Conservation (phyloP, 2,329 filamentous ascomycete species). For the Fusarium verrucosum region DNA sequence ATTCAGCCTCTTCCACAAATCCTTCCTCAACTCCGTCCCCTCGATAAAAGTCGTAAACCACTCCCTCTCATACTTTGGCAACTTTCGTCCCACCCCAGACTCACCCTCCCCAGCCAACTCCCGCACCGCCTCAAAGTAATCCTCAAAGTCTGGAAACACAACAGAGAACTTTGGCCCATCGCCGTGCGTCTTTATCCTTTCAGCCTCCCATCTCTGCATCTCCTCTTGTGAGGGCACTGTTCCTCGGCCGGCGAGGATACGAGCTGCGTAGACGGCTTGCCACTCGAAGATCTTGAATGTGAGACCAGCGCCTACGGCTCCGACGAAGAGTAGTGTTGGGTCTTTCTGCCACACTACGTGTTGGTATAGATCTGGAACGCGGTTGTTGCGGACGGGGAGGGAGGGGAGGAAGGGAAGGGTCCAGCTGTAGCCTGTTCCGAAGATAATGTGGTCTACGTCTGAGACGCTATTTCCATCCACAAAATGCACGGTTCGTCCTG, state of each 20-base stretch:
- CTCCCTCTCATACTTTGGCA: slow-evolving; percentile 56
- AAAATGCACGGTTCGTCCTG: slow-evolving; percentile 61
- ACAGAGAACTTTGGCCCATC: slow-evolving; percentile 66
- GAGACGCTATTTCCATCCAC: slow-evolving; percentile 62
- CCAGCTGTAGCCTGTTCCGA: slow-evolving; percentile 74
- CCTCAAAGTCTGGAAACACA: slow-evolving; percentile 69
- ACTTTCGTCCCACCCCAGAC: slow-evolving; percentile 54
- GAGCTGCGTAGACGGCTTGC: slow-evolving; percentile 70
- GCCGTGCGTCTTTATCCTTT: slow-evolving; percentile 62
- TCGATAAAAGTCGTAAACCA: slow-evolving; percentile 63
- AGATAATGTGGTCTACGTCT: slow-evolving; percentile 69
- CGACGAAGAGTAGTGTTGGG: slow-evolving; percentile 65
- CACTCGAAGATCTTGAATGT: slow-evolving; percentile 77
- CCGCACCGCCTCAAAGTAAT: slow-evolving; percentile 69
- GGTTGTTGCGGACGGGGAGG: slow-evolving; percentile 62
- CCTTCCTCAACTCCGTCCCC: slow-evolving; percentile 64
- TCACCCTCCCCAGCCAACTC: slow-evolving; percentile 58
- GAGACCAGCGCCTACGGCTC: slow-evolving; percentile 65
- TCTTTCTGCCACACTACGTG: slow-evolving; percentile 66
- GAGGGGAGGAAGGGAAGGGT: slow-evolving; percentile 68
- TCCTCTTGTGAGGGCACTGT: slow-evolving; percentile 59
- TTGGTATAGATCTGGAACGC: slow-evolving; percentile 65
- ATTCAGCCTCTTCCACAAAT: slow-evolving; percentile 66
- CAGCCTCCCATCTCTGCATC: slow-evolving; percentile 65
- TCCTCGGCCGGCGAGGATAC: slow-evolving; percentile 64